Conservation (phyloP, 2,329 filamentous ascomycete genomes). For the Gliomastix tumulicola region DNA sequence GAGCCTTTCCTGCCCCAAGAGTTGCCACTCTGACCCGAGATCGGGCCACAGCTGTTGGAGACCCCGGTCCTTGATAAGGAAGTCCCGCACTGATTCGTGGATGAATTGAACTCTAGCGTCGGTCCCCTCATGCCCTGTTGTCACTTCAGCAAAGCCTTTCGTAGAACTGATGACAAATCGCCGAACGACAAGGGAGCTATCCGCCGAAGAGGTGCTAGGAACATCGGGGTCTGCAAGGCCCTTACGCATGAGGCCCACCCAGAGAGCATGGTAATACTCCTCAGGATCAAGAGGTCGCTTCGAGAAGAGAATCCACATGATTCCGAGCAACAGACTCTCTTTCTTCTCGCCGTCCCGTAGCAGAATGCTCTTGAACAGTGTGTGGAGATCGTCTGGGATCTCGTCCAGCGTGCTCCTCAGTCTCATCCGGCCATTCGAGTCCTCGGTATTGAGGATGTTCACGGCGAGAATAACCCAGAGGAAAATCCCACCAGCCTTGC, state of each 20-base stretch:
- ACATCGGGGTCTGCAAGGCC: slow-evolving; percentile 15
- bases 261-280: slow-evolving; percentile 37
- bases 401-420: slow-evolving; percentile 18
- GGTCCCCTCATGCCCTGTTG: slow-evolving; percentile 17
- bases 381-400: slow-evolving; percentile 29
- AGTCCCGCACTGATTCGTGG: slow-evolving; percentile 43
- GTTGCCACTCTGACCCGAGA: slow-evolving; percentile 17
- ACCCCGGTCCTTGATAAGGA: slow-evolving; percentile 29
- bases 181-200: slow-evolving; percentile 16
- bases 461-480: slow-evolving; percentile 35
- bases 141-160: slow-evolving; percentile 41
- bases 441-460: slow-evolving; percentile 27
- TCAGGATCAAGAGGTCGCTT: slow-evolving; percentile 28
- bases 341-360: slow-evolving; percentile 33
- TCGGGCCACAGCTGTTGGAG: slow-evolving; percentile 20
- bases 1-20: slow-evolving; percentile 31
- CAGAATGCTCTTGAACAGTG: slow-evolving; percentile 44
- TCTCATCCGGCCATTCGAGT: slow-evolving; percentile 13
- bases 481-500: slow-evolving; percentile 33
- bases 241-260: slow-evolving; percentile 12
- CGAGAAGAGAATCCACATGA: slow-evolving; percentile 47
- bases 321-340: slow-evolving; percentile 30
- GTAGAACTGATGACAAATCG: slow-evolving; percentile 32
- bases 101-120: slow-evolving; percentile 40
- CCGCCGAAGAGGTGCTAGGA: slow-evolving; percentile 8